Conservation (phyloP, 1,139 yeast genomes). For the Protomyces arabidopsidicola region DNA sequence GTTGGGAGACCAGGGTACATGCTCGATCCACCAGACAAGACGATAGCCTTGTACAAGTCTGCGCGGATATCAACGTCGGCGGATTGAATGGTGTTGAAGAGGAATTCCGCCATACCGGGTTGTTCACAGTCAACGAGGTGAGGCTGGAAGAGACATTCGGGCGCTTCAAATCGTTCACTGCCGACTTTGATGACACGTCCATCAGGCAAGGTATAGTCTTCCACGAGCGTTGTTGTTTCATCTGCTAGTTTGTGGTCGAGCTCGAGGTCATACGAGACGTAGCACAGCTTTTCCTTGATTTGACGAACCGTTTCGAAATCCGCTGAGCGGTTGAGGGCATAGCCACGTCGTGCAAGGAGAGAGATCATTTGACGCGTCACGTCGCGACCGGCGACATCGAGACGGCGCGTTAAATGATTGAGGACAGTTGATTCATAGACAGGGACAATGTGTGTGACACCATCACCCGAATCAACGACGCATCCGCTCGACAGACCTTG, state of each 20-base stretch:
- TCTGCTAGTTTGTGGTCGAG: slow-evolving; percentile 81
- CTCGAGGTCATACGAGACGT: slow-evolving; percentile 88
- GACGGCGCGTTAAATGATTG: slow-evolving; percentile 83
- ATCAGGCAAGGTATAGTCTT: slow-evolving; percentile 80
- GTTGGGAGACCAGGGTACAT: slow-evolving; percentile 99
- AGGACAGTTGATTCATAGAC: slow-evolving; percentile 94
- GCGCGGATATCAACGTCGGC: slow-evolving; percentile 93
- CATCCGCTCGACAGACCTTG: slow-evolving; percentile 88
- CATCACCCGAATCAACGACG: slow-evolving; percentile 94
- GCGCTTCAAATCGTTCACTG: slow-evolving; percentile 94
- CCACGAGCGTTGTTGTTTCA: slow-evolving; percentile 91
- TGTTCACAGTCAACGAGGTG: slow-evolving; percentile 94
- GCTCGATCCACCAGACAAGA: slow-evolving; percentile 92
- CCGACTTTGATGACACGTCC: slow-evolving; percentile 93
- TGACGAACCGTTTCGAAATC: slow-evolving; percentile 98
- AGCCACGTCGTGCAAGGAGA: slow-evolving; percentile 86
- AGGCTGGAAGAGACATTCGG: slow-evolving; percentile 97
- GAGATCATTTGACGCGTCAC: slow-evolving; percentile 92
- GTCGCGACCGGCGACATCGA: slow-evolving; percentile 97
- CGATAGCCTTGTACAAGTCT: slow-evolving; percentile 84
- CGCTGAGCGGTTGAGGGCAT: slow-evolving; percentile 96
- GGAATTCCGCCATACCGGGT: slow-evolving; percentile 90
- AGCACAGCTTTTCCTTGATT: slow-evolving; percentile 91
- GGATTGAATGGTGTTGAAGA: slow-evolving; percentile 85
- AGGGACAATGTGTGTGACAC: slow-evolving; percentile 96